These are phyloP conservation scores for Stereum hirsutum DNA, from an alignment of 1,284 basidiomycete genomes.

Conservation along the genomic window DNA sequence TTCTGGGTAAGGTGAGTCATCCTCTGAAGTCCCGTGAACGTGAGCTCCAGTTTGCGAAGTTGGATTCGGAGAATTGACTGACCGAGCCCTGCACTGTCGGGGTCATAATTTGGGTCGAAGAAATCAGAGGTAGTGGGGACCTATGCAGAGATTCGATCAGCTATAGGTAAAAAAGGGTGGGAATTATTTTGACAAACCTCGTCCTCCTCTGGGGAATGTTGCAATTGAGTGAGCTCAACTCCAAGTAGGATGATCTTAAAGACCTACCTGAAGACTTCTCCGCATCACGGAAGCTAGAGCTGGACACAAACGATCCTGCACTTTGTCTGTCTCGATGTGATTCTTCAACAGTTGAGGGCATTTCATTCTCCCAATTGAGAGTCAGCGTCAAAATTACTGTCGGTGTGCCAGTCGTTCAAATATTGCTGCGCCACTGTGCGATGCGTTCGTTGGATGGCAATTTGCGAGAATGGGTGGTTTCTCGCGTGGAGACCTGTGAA, in stretches of 20 bases:
- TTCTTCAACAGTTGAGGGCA: constrained; percentile 1
- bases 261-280: constrained; percentile 4
- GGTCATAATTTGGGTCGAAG: neutral
- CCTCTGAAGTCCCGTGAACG: constrained; percentile 20
- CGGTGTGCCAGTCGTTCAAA: too few species aligned
- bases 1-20: constrained; percentile 64
- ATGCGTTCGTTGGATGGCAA: too few species aligned
- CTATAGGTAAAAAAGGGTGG: too few species aligned
- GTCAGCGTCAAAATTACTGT: too few species aligned
- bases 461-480: too few species aligned
- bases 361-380: too few species aligned
- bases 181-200: neutral
- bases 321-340: constrained; percentile 3
- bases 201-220: too few species aligned
- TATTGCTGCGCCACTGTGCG: too few species aligned
- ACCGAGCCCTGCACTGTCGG: constrained; percentile 1
- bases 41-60: neutral
- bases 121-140: neutral
- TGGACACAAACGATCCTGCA: neutral
- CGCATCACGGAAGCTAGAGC: constrained; percentile 1
- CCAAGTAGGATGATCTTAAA: too few species aligned
- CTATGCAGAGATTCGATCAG: too few species aligned
- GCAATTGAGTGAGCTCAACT: too few species aligned
- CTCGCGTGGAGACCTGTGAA: too few species aligned
- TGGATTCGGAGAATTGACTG: neutral